Evolutionary conservation across 305 asterid species (phyloP).

Genomic region (Nicotiana rustica): DNA sequence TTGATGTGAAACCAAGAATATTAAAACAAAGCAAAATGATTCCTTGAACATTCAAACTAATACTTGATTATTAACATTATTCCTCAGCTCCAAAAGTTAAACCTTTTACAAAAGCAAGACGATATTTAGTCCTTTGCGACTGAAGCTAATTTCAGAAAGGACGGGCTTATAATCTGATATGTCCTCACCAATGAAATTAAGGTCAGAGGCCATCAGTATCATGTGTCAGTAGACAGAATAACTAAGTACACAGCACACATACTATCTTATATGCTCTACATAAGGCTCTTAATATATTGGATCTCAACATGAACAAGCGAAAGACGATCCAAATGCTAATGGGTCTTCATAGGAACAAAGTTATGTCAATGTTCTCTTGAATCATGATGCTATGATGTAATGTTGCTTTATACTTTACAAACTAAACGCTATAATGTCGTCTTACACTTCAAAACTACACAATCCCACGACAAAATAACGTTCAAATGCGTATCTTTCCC

Average conservation of each 20-base stretch:
- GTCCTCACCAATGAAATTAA: conserved; percentile 17
- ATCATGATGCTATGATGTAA: not conserved
- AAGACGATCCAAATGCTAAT: not conserved
- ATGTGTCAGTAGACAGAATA: conserved; percentile 22
- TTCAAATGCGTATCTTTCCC: not conserved
- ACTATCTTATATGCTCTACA: not conserved
- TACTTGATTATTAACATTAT: conserved; percentile 11
- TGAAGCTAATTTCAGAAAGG: not conserved
- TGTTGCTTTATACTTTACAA: not conserved
- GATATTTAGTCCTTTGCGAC: not conserved
- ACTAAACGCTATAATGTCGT: not conserved
- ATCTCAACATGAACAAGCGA: not conserved
- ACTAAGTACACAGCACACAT: conserved; percentile 1
- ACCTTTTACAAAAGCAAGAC: not conserved
- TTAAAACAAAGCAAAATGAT: conserved; percentile 19
- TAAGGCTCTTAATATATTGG: not conserved
- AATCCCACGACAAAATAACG: not conserved
- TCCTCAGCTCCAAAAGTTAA: conserved; percentile 3
- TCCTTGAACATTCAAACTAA: not conserved
- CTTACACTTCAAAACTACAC: not conserved
- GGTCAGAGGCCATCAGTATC: not conserved
- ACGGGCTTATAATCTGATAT: conserved; percentile 1
- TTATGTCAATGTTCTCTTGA: not conserved
- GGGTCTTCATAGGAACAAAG: conserved; percentile 6
- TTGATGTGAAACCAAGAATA: conserved; percentile 21